A percentile compares a stretch with the other conserved stretches of the same genome.
Evolutionary conservation across 306 rosid genomes (phyloP).

Genomic region (Casuarina glauca): DNA sequence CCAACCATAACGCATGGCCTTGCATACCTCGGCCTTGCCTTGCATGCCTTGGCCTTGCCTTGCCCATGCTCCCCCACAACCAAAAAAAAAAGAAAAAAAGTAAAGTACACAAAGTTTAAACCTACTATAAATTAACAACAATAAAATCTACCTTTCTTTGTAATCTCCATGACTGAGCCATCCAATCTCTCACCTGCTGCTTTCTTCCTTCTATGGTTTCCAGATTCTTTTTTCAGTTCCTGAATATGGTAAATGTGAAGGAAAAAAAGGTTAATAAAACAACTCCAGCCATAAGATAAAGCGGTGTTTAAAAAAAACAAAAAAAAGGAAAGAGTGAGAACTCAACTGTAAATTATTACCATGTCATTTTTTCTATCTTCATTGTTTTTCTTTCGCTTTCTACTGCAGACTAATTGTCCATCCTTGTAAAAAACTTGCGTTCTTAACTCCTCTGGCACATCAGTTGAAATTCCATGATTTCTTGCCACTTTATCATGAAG

Average conservation of each 20-base stretch:
- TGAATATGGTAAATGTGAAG: conserved; percentile 41
- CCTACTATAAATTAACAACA: conserved; percentile 23
- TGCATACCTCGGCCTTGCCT: no score
- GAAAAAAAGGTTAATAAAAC: conserved; percentile 15
- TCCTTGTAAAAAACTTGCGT: conserved; percentile 57
- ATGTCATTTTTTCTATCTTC: conserved; percentile 30
- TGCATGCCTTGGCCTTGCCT: no score
- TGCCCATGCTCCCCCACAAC: no score
- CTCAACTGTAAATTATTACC: conserved; percentile 28
- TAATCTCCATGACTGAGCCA: conserved; percentile 38
- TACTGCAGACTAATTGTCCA: conserved; percentile 67
- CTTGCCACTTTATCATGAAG: conserved; percentile 72
- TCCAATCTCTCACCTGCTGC: conserved; percentile 26
- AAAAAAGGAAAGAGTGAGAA: conserved; percentile 6
- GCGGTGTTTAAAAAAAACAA: not conserved
- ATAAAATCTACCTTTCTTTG: conserved; percentile 39
- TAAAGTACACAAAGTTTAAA: not conserved
- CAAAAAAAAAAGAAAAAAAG: no score
- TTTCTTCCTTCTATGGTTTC: conserved; percentile 52
- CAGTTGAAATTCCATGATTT: conserved; percentile 73
- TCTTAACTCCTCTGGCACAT: conserved; percentile 65
- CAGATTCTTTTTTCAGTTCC: conserved; percentile 43
- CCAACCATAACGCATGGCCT: conserved; percentile 4
- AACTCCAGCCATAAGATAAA: conserved; percentile 13
- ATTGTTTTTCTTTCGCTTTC: conserved; percentile 60